Base-by-base conservation (phyloP, 2,329 filamentous ascomycete species). In the Fusarium sp. region DNA sequence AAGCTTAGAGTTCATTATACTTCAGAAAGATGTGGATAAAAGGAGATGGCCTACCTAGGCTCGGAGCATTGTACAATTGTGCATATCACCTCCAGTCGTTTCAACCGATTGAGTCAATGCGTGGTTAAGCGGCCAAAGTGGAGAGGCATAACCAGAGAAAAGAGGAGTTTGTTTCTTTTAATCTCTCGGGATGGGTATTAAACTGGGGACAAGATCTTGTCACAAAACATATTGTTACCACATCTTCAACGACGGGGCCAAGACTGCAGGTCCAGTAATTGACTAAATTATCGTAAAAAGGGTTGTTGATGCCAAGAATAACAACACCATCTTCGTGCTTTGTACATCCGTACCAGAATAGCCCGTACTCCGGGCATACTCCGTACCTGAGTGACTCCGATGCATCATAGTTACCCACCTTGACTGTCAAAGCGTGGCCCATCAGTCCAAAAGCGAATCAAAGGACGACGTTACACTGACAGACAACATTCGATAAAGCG, bases 101-200 rank as follows among this genome's bases (percentile, higher is more conserved):
- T 73, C 71, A 69, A 67, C 65, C 71, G 58, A 62, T 28, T 9
- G 13, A 51, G 54, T 70, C 65, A 67, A 62, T 56, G 55, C 58
- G 67, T 66, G 59, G 49, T 46, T 68, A 32, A 68, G 74, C 53
- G 67, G 61, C 57, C 47, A 65, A 52, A 58, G 54, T 71, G 56
- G 57, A 37, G 35, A 19, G 35, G 22, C 10, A 45, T 28, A 51
- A 66, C 45, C 44, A 58, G 54, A 61, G 61, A 30, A 30, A 30
- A 30, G 54, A 56, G 50, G 43, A 56, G 64, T 60, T 58, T 70
- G 58, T 67, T 68, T 64, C 49, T 60, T 56, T 22, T 37, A 44
- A 49, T 54, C 20, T 44, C 35, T 46, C 11, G 17, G 40, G 54
- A 32, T 46, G 51, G 45, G 13, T 15, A 20, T 32, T 44, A 33